Percentiles rank a stretch among this genome's conserved stretches.
Evolutionary conservation across 345 rosid species (phyloP).

Genomic region (Syzygium oleosum): DNA sequence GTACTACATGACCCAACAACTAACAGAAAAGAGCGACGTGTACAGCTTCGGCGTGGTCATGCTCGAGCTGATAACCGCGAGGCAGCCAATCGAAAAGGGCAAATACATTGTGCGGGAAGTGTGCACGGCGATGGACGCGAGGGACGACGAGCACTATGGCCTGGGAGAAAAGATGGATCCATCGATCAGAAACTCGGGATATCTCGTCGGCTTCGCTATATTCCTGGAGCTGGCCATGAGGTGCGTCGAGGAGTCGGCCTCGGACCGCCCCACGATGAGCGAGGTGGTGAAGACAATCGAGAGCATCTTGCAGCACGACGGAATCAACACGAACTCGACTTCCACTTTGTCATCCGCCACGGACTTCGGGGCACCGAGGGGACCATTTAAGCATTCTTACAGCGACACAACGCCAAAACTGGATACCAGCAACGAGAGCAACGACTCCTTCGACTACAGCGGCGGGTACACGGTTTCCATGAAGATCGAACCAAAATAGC

Average conservation of each 20-base stretch:
- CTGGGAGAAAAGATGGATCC: slow-evolving; percentile 65
- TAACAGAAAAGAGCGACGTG: slow-evolving; percentile 93
- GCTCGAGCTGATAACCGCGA: slow-evolving; percentile 77
- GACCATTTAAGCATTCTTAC: slow-evolving; percentile 36
- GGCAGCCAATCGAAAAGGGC: slow-evolving; percentile 84
- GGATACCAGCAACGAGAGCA: slow-evolving; percentile 19
- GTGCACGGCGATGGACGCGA: slow-evolving; percentile 34
- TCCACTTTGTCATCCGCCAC: slow-evolving; percentile 82
- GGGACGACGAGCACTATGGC: slow-evolving; percentile 56
- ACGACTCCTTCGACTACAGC: slow-evolving; percentile 52
- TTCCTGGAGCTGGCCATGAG: slow-evolving; percentile 71
- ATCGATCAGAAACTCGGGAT: slow-evolving; percentile 31
- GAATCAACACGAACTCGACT: slow-evolving; percentile 60
- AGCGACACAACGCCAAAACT: slow-evolving; percentile 29
- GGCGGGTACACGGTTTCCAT: slow-evolving; percentile 57
- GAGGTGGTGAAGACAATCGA: slow-evolving; percentile 76
- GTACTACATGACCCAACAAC: slow-evolving; percentile 89
- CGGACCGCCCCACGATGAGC: slow-evolving; percentile 83
- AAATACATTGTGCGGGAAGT: slow-evolving; percentile 86
- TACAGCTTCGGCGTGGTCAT: slow-evolving; percentile 90
- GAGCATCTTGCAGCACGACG: slow-evolving; percentile 60
- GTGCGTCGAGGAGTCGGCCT: slow-evolving; percentile 81
- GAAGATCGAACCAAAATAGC: slow-evolving; percentile 58
- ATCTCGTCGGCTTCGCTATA: slow-evolving; percentile 42
- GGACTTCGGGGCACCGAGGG: slow-evolving; percentile 49